phyloP scores from a whole-genome alignment of 164 flowering plant genomes.

The Buxus sempervirens region DNA sequence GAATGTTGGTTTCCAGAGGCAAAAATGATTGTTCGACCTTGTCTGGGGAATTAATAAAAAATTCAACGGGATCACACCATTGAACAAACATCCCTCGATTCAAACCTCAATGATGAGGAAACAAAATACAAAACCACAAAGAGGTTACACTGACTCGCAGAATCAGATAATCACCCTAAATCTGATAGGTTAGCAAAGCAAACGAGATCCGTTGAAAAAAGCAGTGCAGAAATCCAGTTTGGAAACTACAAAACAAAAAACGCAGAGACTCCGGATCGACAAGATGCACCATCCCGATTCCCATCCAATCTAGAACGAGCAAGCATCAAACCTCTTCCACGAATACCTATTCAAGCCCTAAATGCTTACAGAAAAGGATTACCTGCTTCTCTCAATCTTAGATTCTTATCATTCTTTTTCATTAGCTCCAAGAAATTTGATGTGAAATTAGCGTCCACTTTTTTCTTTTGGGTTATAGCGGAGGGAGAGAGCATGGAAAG shows the following conservation, averaged over 20 bases:
- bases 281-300: not conserved
- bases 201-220: conserved; percentile 6
- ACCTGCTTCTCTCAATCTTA: too few species aligned
- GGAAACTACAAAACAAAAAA: not conserved
- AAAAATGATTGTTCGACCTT: conserved; percentile 51
- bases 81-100: conserved; percentile 4
- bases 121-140: not conserved
- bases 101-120: not conserved
- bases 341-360: not conserved
- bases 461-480: too few species aligned
- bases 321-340: not conserved
- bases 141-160: not conserved
- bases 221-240: not conserved
- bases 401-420: too few species aligned
- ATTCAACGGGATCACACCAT: conserved; percentile 73
- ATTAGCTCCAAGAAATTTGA: too few species aligned
- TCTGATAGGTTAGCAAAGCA: not conserved
- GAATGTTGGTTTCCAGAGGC: conserved; percentile 67
- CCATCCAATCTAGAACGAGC: not conserved
- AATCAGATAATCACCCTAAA: not conserved
- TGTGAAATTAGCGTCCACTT: too few species aligned
- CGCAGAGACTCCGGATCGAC: not conserved
- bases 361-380: too few species aligned
- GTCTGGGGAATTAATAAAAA: conserved; percentile 63
- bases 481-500: too few species aligned